Conservation (phyloP, 2,329 filamentous ascomycete species). For the Ploettnerulaceae sp. region DNA sequence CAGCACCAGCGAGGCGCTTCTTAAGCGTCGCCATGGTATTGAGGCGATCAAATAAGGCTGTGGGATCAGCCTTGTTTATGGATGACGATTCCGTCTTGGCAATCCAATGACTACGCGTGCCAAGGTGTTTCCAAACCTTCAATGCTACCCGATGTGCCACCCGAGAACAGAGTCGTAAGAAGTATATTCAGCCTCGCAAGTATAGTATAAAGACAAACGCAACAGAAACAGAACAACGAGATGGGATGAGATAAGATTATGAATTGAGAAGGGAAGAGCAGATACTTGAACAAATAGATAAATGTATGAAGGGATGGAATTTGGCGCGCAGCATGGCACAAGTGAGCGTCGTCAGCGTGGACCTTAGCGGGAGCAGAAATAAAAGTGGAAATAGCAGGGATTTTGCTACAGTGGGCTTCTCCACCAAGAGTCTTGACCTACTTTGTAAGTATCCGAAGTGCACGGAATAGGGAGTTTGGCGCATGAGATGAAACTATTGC, state of each 20-base stretch:
- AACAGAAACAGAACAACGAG: too few species aligned
- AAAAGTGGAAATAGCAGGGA: slow-evolving; percentile 7
- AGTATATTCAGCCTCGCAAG: too few species aligned
- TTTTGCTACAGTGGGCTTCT: not conserved
- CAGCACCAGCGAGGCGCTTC: slow-evolving; percentile 23
- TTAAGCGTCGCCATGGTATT: slow-evolving; percentile 12
- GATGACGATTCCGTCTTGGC: not conserved
- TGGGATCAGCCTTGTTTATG: slow-evolving; percentile 4
- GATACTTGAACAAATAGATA: not conserved
- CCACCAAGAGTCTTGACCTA: not conserved
- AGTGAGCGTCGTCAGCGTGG: slow-evolving; percentile 12
- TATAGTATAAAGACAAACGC: too few species aligned
- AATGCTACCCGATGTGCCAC: not conserved
- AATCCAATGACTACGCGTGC: not conserved
- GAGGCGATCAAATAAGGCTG: not conserved
- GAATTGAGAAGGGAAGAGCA: not conserved
- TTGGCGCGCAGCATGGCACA: too few species aligned
- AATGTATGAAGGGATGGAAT: not conserved
- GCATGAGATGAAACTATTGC: not conserved
- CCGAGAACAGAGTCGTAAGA: too few species aligned
- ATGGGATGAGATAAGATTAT: too few species aligned
- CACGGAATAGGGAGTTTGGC: not conserved
- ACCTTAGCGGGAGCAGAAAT: not conserved
- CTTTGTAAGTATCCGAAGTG: too few species aligned
- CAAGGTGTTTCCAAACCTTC: slow-evolving; percentile 1